A percentile compares a stretch with the other conserved stretches of the same genome.
Conservation (phyloP, 495 filamentous ascomycete species). For the Penicillium samsonianum region DNA sequence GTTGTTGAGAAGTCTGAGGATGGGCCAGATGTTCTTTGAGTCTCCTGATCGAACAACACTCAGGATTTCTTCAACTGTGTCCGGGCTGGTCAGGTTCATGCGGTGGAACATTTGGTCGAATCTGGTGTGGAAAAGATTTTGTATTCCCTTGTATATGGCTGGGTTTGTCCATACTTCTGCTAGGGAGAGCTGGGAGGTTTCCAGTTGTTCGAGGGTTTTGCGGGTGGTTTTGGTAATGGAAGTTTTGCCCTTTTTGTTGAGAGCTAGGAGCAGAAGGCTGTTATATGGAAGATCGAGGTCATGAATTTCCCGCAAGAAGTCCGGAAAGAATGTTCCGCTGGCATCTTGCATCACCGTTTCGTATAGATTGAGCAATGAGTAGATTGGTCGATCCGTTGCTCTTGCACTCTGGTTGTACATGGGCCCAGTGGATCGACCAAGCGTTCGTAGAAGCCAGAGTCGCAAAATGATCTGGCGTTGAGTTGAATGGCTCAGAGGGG, state of each 20-base stretch:
- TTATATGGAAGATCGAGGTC: slow-evolving; percentile 38
- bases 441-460: slow-evolving; percentile 39
- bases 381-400: slow-evolving; percentile 29
- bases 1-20: slow-evolving; percentile 39
- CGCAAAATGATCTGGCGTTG: slow-evolving; percentile 38
- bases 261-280: slow-evolving; percentile 32
- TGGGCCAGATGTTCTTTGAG: slow-evolving; percentile 32
- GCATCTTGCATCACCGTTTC: slow-evolving; percentile 15
- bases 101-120: slow-evolving; percentile 37
- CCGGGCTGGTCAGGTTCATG: slow-evolving; percentile 38
- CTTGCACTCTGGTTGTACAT: slow-evolving; percentile 23
- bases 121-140: slow-evolving; percentile 26
- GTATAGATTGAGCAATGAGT: slow-evolving; percentile 37
- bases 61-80: slow-evolving; percentile 32
- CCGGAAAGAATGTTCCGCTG: slow-evolving; percentile 30
- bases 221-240: slow-evolving; percentile 27
- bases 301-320: slow-evolving; percentile 35
- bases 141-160: slow-evolving; percentile 29
- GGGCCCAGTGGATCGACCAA: slow-evolving; percentile 29
- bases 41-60: slow-evolving; percentile 37
- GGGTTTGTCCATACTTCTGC: slow-evolving; percentile 33
- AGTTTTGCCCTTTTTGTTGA: slow-evolving; percentile 30
- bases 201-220: slow-evolving; percentile 32
- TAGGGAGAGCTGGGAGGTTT: slow-evolving; percentile 33
- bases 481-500: slow-evolving; percentile 8